phyloP scores from a whole-genome alignment of 371 early-diverging fungal genomes.

The Dinochytrium kinnereticum region DNA sequence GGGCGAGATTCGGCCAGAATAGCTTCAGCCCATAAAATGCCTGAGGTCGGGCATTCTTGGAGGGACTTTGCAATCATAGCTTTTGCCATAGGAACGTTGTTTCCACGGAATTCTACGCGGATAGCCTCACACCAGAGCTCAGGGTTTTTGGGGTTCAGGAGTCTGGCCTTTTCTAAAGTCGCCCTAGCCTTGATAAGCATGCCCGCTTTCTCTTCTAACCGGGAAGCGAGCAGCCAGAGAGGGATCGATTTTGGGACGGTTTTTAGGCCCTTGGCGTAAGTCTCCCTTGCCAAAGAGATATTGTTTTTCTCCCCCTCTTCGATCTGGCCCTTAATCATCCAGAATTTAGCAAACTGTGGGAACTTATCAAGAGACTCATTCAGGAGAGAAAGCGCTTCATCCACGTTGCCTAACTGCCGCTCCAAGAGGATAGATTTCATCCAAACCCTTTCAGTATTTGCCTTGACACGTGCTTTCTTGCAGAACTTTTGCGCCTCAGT shows the following conservation, averaged over 20 bases:
- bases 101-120: conserved; percentile 76
- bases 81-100: conserved; percentile 75
- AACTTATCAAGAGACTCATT: conserved; percentile 73
- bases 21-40: conserved; percentile 86
- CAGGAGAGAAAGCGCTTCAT: conserved; percentile 72
- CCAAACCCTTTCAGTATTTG: conserved; percentile 77
- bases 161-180: conserved; percentile 84
- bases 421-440: conserved; percentile 93
- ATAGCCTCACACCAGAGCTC: conserved; percentile 91
- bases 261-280: conserved; percentile 78
- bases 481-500: conserved; percentile 79
- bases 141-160: conserved; percentile 79
- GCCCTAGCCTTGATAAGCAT: conserved; percentile 82
- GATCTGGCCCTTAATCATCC: conserved; percentile 92
- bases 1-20: conserved; percentile 88
- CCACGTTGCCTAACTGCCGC: conserved; percentile 72
- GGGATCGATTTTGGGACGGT: conserved; percentile 75
- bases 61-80: conserved; percentile 85
- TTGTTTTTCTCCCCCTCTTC: conserved; percentile 59
- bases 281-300: conserved; percentile 73
- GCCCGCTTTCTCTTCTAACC: conserved; percentile 78
- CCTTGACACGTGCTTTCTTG: conserved; percentile 71
- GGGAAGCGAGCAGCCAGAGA: conserved; percentile 82
- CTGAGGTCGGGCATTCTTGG: conserved; percentile 90
- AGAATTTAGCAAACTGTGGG: conserved; percentile 84